Evolutionary conservation across 345 rosid genomes (phyloP).

Genomic region (Eutrema japonicum): DNA sequence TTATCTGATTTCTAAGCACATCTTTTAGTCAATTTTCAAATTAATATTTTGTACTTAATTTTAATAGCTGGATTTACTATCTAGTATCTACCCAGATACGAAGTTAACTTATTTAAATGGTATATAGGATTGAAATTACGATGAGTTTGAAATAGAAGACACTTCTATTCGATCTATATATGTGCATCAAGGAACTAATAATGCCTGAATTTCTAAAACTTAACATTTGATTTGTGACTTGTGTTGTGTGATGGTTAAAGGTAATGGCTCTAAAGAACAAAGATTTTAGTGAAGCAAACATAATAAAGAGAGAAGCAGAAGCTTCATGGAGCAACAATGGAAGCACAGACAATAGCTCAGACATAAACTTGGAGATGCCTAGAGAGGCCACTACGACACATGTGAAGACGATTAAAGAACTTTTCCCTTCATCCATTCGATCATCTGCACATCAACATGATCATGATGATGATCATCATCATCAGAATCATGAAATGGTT

Average conservation of each 20-base stretch:
- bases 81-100: no score
- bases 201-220: neutral
- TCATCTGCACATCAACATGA: slow-evolving; percentile 46
- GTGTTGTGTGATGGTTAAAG: slow-evolving; percentile 45
- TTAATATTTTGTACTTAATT: neutral
- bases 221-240: slow-evolving; percentile 25
- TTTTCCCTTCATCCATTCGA: slow-evolving; percentile 61
- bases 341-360: slow-evolving; percentile 57
- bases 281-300: slow-evolving; percentile 51
- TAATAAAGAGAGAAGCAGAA: slow-evolving; percentile 60
- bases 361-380: slow-evolving; percentile 50
- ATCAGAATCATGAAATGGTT: slow-evolving; percentile 53
- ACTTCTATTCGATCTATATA: neutral
- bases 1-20: neutral
- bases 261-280: slow-evolving; percentile 55
- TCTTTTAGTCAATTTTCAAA: neutral
- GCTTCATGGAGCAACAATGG: slow-evolving; percentile 83
- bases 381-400: slow-evolving; percentile 41
- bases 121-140: neutral
- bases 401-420: slow-evolving; percentile 49
- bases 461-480: slow-evolving; percentile 46
- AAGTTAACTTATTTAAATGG: neutral
- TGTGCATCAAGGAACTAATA: neutral
- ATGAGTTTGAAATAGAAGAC: no score
- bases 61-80: no score